A percentile compares a stretch with the other conserved stretches of the same genome.
Conservation (phyloP, 2,329 filamentous ascomycete genomes). For the Elsinoe arachidis region DNA sequence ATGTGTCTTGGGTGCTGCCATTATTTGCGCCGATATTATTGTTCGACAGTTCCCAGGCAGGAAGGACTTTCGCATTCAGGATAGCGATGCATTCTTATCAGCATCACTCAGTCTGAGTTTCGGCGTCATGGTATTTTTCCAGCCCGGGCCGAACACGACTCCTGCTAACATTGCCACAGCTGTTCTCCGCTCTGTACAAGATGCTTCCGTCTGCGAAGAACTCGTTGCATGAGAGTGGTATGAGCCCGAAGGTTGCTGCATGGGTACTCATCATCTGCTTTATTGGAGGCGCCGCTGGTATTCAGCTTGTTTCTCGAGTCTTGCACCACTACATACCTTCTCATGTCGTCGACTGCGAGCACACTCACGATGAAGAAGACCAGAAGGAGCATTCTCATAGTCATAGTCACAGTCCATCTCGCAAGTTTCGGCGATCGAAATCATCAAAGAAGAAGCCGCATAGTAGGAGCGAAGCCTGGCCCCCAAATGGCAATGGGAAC, state of each 20-base stretch:
- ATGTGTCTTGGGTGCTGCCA: constrained; percentile 62
- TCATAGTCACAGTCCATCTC: constrained; percentile 19
- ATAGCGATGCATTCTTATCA: constrained; percentile 81
- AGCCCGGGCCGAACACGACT: neutral
- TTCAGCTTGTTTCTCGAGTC: constrained; percentile 62
- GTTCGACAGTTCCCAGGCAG: constrained; percentile 64
- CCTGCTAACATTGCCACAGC: constrained; percentile 40
- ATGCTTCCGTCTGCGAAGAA: constrained; percentile 82
- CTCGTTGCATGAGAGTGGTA: constrained; percentile 64
- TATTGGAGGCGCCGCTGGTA: constrained; percentile 62
- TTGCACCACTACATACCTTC: constrained; percentile 68
- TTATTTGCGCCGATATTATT: constrained; percentile 80
- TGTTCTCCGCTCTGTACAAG: constrained; percentile 85
- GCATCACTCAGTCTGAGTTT: constrained; percentile 86
- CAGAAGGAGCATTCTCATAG: constrained; percentile 21
- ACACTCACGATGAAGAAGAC: constrained; percentile 52
- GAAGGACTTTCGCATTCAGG: constrained; percentile 74
- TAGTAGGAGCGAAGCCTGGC: constrained; percentile 5
- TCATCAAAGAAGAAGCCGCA: neutral
- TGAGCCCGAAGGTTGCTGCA: constrained; percentile 57
- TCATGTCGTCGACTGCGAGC: constrained; percentile 72
- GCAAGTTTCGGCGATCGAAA: neutral
- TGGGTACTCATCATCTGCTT: constrained; percentile 63
- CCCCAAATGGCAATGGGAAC: constrained; percentile 11
- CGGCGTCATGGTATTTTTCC: constrained; percentile 73